Conservation (phyloP, 768 basidiomycete genomes). For the Leucosporidium scottii region DNA sequence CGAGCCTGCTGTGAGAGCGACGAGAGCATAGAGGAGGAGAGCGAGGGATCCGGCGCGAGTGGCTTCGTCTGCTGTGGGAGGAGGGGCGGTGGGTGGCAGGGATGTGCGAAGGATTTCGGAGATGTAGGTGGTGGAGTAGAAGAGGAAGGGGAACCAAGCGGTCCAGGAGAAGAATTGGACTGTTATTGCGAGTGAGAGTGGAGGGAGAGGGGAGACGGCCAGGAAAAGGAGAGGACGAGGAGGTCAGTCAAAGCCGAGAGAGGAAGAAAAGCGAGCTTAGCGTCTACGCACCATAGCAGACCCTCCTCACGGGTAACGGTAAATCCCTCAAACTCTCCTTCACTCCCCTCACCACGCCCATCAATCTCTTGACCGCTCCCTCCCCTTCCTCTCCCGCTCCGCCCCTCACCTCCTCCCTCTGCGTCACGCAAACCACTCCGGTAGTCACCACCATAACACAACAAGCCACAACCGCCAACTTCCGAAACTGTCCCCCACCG, state of each 20-base stretch:
- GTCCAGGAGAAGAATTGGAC: conserved; percentile 37
- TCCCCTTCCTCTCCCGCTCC: conserved; percentile 2
- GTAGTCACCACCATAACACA: conserved; percentile 71
- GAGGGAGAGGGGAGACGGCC: no score
- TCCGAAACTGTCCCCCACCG: conserved; percentile 87
- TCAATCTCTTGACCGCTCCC: not conserved
- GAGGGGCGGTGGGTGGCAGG: not conserved
- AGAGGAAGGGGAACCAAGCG: conserved; percentile 31
- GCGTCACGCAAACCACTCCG: conserved; percentile 76
- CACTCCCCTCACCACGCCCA: conserved; percentile 43
- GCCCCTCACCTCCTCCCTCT: conserved; percentile 43
- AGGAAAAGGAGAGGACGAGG: no score
- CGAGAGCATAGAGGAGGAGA: conserved; percentile 65
- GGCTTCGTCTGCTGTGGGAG: conserved; percentile 52
- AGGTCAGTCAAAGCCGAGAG: no score
- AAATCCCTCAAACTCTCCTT: conserved; percentile 15
- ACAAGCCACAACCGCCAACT: conserved; percentile 83
- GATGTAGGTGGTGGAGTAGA: conserved; percentile 33
- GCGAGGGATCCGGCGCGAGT: conserved; percentile 78
- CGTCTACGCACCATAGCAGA: conserved; percentile 30
- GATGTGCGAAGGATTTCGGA: conserved; percentile 20
- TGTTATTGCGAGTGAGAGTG: not conserved
- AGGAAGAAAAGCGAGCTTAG: no score
- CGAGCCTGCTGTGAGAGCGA: conserved; percentile 64
- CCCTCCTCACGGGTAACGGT: conserved; percentile 30